A percentile compares a stretch with the other conserved stretches of the same genome.
These are phyloP conservation scores for Barnettozyma siamensis DNA, from an alignment of 805 yeast genomes.

Conservation along the genomic window DNA sequence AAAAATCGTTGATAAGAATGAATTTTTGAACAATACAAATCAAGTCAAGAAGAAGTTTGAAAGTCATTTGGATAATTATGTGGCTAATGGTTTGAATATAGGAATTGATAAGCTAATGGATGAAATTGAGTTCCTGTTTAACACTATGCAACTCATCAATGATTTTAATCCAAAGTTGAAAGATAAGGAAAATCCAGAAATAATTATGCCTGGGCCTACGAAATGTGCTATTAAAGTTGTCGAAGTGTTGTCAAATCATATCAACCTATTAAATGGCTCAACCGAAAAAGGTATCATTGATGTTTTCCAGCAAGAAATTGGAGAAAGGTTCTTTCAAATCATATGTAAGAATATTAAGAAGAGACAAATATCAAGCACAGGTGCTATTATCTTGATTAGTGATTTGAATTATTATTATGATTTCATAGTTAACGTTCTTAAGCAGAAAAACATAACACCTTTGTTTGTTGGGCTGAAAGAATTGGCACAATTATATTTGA, in stretches of 20 bases:
- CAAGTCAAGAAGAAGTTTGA: conserved; percentile 80
- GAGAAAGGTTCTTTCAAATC: conserved; percentile 73
- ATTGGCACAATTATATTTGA: conserved; percentile 77
- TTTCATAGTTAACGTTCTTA: conserved; percentile 54
- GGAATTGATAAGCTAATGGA: conserved; percentile 85
- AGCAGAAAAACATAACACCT: conserved; percentile 64
- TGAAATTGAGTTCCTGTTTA: conserved; percentile 63
- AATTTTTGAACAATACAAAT: conserved; percentile 71
- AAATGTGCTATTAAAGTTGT: conserved; percentile 62
- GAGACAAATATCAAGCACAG: conserved; percentile 67
- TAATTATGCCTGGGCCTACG: conserved; percentile 42
- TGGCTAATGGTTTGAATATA: conserved; percentile 89
- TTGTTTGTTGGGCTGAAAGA: conserved; percentile 75
- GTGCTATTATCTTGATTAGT: conserved; percentile 76
- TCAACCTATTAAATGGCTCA: conserved; percentile 66
- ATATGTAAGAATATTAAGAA: conserved; percentile 73
- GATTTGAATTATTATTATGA: conserved; percentile 77
- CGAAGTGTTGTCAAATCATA: conserved; percentile 60
- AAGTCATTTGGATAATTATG: conserved; percentile 73
- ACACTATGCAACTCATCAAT: conserved; percentile 48
- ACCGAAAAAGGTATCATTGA: conserved; percentile 87
- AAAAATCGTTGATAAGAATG: conserved; percentile 62
- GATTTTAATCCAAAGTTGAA: conserved; percentile 51
- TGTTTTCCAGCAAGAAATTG: conserved; percentile 91
- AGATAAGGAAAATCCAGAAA: conserved; percentile 11